Evolutionary conservation across 257 asterid genomes (phyloP), one percentile per base, ranked within the genome.

Genomic region (Verbena officinalis): DNA sequence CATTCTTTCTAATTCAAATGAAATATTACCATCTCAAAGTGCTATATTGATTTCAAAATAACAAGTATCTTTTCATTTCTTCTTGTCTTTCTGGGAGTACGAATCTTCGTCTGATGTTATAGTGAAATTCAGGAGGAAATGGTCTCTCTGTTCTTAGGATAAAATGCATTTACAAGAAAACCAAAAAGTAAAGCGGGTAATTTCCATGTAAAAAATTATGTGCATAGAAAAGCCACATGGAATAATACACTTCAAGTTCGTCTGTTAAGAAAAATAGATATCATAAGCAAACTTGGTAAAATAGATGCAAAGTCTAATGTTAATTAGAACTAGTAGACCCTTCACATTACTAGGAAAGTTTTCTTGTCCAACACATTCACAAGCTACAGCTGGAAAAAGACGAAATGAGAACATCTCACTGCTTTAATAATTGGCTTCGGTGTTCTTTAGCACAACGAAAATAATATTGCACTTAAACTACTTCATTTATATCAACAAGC

Each of bases 261-360:
- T 59, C 38, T 52, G 36, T 22, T 14, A n/a, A 2, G 27, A 22
- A 15, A 27, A 22, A 49, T 22, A 46, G 45, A n/a, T n/a, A 21
- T 9, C 64, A 20, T 42, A 60, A 60, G 51, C 45, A 48, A 50
- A 15, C 44, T 31, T n/a, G 54, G 19, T 17, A 60, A 40, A 17
- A 11, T 36, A 24, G 36, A 43, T 42, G 13, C 62, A 48, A 17
- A 34, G 43, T 53, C 46, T 3, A 42, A 7, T n/a, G 3, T 14
- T 16, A 16, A n/a, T 27, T 2, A 5, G 5, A 27, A 27, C 33
- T 27, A 27, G 4, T 27, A 2, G 33, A 27, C 33, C 33, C 33
- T 27, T 27, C 33, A 27, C 33, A 27, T 27, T 27, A 30, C n/a
- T n/a, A 30, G 17, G 31, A n/a, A n/a, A n/a, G n/a, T n/a, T n/a